Evolutionary conservation across 2,329 filamentous ascomycete genomes (phyloP).

Genomic region (Huntiella abstrusa): DNA sequence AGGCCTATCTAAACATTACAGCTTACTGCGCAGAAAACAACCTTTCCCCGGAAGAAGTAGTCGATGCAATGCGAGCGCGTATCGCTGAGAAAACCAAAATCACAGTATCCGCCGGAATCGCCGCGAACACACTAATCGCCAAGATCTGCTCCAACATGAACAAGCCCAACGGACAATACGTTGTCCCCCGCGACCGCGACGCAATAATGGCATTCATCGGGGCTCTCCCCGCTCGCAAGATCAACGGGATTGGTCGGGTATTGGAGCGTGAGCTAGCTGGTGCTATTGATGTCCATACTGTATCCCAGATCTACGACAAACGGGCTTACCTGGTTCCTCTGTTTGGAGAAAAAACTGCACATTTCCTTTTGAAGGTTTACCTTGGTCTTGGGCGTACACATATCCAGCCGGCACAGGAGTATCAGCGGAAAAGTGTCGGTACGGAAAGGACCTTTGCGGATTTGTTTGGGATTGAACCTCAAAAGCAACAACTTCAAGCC

Average conservation of each 20-base stretch:
- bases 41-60: constrained; percentile 51
- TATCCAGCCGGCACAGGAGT: constrained; percentile 72
- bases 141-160: constrained; percentile 94
- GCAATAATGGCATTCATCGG: constrained; percentile 75
- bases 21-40: constrained; percentile 55
- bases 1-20: constrained; percentile 92
- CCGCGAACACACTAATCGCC: constrained; percentile 77
- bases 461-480: constrained; percentile 44
- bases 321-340: constrained; percentile 55
- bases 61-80: constrained; percentile 59
- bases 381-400: constrained; percentile 72
- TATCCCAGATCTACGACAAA: constrained; percentile 67
- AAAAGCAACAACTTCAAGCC: constrained; percentile 60
- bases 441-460: constrained; percentile 86
- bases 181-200: constrained; percentile 49
- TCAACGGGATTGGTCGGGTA: constrained; percentile 88
- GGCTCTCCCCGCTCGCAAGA: constrained; percentile 66
- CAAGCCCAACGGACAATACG: constrained; percentile 87
- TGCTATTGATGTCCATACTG: constrained; percentile 76
- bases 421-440: constrained; percentile 82
- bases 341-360: constrained; percentile 80
- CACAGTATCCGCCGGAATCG: constrained; percentile 86
- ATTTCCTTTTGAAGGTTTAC: constrained; percentile 69
- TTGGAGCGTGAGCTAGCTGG: constrained; percentile 69
- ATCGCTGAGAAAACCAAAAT: constrained; percentile 60